Base-by-base conservation (phyloP, 2,329 filamentous ascomycete species). In the Alternaria burnsii region DNA sequence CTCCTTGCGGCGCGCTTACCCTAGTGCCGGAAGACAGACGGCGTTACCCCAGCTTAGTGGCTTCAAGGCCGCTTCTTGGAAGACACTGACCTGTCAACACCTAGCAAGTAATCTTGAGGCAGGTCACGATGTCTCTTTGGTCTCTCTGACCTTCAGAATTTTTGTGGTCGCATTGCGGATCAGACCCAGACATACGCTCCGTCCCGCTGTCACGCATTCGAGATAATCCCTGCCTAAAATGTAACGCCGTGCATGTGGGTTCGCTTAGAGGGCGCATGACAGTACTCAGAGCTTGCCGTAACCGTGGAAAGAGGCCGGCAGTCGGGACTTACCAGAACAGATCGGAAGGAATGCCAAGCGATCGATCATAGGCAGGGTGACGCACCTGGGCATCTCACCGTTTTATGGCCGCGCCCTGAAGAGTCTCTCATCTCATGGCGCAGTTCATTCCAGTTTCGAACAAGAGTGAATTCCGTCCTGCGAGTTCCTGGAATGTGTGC, bases 201-300 rank as follows among this genome's bases (percentile, higher is more conserved):
- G 12, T 42, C 40, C 40, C 12, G 40, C 40, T 42, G 20, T 20
- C 22, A 24, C n/a, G 11, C 12, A 16, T 32, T 16, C 52, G 36
- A 24, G 14, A 34, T 26, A 30, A 26, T 36, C 24, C n/a, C 48
- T 32, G 38, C n/a, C 26, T 28, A 34, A 16, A n/a, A 24, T 22
- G 32, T 20, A 56, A 24, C 3, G 32, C 51, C 47, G 51, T 26
- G 11, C 48, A 62, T 53, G 40, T 40, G 43, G 28, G 22, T 40
- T 41, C 43, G 52, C 59, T 48, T 53, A 50, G 46, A 36, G 22
- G 16, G 12, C 20, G 44, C 47, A 55, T 41, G 18, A 50, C 43
- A 40, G 22, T 14, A 9, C 18, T 34, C 14, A 52, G 32, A 24
- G 18, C 42, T 20, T 42, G 16, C 18, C 16, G 51, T 34, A 28